phyloP scores from a whole-genome alignment of 192 early-diverging fungal species.

The Mortierella hygrophila region DNA sequence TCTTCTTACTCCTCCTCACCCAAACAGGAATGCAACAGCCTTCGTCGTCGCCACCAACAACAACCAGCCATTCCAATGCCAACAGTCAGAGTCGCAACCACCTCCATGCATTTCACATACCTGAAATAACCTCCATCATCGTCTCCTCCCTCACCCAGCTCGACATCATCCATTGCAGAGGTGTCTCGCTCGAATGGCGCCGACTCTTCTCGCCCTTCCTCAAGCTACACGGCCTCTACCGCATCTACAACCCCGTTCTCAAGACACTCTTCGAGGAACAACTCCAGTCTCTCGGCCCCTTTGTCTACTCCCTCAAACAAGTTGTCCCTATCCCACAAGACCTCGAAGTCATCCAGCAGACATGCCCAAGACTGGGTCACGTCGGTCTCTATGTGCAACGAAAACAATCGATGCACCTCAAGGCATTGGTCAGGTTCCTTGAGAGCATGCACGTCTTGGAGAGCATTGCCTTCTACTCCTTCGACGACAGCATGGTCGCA shows the following conservation, averaged over 20 bases:
- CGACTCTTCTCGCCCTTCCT: slow-evolving; percentile 25
- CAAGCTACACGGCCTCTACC: slow-evolving; percentile 25
- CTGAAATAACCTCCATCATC: slow-evolving; percentile 29
- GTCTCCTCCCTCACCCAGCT: neutral
- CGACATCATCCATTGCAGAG: slow-evolving; percentile 29
- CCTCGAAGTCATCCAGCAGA: slow-evolving; percentile 20
- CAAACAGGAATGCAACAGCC: neutral
- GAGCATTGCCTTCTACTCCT: slow-evolving; percentile 16
- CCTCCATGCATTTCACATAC: slow-evolving; percentile 18
- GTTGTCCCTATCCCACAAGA: slow-evolving; percentile 12
- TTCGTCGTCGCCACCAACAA: neutral
- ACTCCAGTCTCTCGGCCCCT: slow-evolving; percentile 28
- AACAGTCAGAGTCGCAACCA: neutral
- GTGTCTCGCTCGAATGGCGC: slow-evolving; percentile 22
- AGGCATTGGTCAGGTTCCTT: slow-evolving; percentile 15
- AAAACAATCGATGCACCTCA: neutral
- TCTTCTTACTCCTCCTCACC: neutral
- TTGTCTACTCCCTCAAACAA: slow-evolving; percentile 23
- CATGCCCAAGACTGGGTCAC: slow-evolving; percentile 12
- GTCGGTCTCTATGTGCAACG: slow-evolving; percentile 12
- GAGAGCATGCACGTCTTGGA: slow-evolving; percentile 17
- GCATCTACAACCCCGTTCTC: slow-evolving; percentile 5
- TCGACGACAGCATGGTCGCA: neutral
- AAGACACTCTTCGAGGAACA: slow-evolving; percentile 18
- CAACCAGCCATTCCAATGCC: neutral